Base-by-base conservation (phyloP, 768 basidiomycete genomes). In the Agaricus blazei region DNA sequence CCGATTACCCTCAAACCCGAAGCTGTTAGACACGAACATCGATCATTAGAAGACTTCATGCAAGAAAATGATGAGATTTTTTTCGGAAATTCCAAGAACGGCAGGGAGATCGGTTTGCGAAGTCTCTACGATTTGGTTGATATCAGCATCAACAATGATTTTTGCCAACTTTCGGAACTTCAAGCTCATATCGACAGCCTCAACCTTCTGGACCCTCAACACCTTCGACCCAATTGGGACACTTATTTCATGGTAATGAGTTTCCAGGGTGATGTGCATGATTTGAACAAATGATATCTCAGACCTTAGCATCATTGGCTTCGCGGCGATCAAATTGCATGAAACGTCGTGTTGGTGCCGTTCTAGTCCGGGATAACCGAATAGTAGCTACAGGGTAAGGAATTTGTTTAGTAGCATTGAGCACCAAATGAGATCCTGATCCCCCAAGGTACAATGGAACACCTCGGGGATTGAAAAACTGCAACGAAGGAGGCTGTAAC, bases 321-420 rank as follows among this genome's bases (percentile, higher is more conserved):
- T 92, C 94, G 12, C 84, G 82, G 57, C 77, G 93, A 34, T 94
- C 93, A 3, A 97, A 97, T 65, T 97, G 95, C 67, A 97, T 98
- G 94, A 97, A 98, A 68, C 82, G 95, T 7, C 81, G 97, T 2
- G 97, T 99, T 0, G 97, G 97, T 7, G 95, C 95, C 0, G 84
- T 99, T 19, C 74, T 99, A 28, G 95, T 98, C 29, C 83, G 91
- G 0, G 86, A 90, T 54, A 84, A 88, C 59, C 82, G 90, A 28
- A 81, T 93, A 26, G 72, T 93, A 23, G 80, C 89, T 29, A 90
- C 90, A 11, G 90, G 90, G 88, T 89, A 70, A 48, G 75, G 62
- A 50, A 53, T 9, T 37, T 2, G 12, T 9, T 58, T 44, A 23
- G 40, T 40, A 26, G 23, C 23, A 9, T 34, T 60, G 27, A 28